Base-by-base conservation (phyloP, 2,329 filamentous ascomycete genomes). In the Exophiala sideris region DNA sequence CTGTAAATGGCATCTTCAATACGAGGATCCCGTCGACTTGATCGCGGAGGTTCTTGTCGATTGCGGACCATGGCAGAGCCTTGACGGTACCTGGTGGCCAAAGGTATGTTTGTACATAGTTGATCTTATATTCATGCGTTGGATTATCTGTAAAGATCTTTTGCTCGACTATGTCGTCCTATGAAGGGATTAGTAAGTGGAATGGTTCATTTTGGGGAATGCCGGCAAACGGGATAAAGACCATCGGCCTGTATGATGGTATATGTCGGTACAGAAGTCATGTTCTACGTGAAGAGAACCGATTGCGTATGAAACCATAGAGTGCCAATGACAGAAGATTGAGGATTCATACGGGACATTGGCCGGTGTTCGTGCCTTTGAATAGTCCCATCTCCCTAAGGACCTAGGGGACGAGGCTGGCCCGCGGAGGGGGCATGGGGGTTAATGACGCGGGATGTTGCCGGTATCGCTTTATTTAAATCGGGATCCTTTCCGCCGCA, bases 221-320 rank as follows among this genome's bases (percentile, higher is more conserved):
- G 39, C 5, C 9, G 42, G 5, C n/a, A 8, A 10, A 61, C 60
- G 12, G 60, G 56, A 45, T 62, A 62, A 11, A 62, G 50, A 14
- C 60, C 60, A 34, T 62, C 60, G 11, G 60, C 60, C 40, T 62
- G 60, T 10, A 62, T 56, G 44, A 62, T 61, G 21, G 56, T 61
- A 47, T 56, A 62, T 33, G 54, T 58, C 12, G 48, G 55, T 44
- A 44, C 29, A 12, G 41, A 44, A 44, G 9, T 44, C 11, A 29
- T 47, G n/a, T 10, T 35, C 9, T 16, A 18, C 16, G 16, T 12
- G 14, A 36, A 12, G 2, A 12, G 12, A 12, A 29, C 24, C 24
- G 24, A 5, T 29, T 8, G 7, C 7, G 5, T 29, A 29, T 29
- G 7, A 8, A 29, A 29, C 7, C 5, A 29, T 5, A 29, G 24